A percentile compares a stretch with the other conserved stretches of the same genome.
These are phyloP conservation scores for Cucurbita moschata DNA, from an alignment of 306 rosid genomes.

Conservation along the genomic window DNA sequence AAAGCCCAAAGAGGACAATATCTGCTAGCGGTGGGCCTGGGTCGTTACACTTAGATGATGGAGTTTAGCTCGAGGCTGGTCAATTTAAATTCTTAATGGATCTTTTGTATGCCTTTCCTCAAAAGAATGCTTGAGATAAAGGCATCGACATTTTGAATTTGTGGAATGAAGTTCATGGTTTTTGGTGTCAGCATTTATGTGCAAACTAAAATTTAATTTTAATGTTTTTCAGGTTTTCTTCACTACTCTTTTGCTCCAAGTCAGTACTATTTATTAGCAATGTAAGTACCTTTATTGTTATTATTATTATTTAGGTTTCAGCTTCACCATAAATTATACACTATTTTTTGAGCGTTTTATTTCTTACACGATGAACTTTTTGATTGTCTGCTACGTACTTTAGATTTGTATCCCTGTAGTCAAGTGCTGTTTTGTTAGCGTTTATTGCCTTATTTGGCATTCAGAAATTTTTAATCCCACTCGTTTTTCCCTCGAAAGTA, in stretches of 20 bases:
- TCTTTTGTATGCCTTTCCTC: not conserved
- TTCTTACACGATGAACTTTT: not conserved
- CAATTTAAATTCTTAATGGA: not conserved
- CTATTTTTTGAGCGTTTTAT: not conserved
- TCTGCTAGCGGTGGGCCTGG: no score
- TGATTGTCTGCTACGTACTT: not conserved
- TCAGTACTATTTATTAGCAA: not conserved
- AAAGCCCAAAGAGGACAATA: no score
- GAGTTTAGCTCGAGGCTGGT: not conserved
- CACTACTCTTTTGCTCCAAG: not conserved
- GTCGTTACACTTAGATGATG: not conserved
- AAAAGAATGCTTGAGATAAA: not conserved
- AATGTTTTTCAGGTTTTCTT: slow-evolving; percentile 1
- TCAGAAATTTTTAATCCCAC: not conserved
- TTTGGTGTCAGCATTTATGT: not conserved
- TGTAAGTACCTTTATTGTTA: not conserved
- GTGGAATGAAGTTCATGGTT: not conserved
- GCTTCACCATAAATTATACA: not conserved
- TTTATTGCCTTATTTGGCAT: not conserved
- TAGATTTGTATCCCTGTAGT: not conserved
- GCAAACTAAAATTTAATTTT: not conserved
- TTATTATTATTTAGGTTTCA: not conserved
- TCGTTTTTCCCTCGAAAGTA: not conserved
- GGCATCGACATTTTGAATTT: not conserved
- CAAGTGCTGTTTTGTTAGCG: not conserved